Evolutionary conservation across 768 basidiomycete species (phyloP), one percentile per base, ranked within the genome.

Genomic region (Boletus subparvulus): DNA sequence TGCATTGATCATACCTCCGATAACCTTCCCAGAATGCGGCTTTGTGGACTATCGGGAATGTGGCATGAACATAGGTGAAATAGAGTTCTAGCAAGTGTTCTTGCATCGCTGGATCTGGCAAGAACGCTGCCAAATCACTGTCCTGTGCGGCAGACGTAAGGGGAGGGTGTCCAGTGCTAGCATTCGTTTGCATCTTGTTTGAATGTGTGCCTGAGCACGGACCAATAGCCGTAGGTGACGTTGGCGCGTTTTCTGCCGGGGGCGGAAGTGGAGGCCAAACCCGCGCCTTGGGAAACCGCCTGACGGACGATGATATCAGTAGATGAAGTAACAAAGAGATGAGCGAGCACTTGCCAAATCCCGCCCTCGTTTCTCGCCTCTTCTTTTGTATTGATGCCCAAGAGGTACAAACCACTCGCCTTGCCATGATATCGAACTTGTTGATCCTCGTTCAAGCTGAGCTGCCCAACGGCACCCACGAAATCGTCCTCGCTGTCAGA

Each of bases 341-440:
- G 43, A 30, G 47, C 39, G 40, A 6, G n/a, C n/a, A 54, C 82
- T 55, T 54, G 83, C 88, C 89, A 90, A 52, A 89, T 87, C 0
- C 88, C 90, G 19, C 85, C 87, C 61, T 88, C 86, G 61, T 86
- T 88, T 64, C 88, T 77, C 40, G 79, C 76, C 65, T 89, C 88
- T 51, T 78, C 69, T 43, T 85, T 78, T 48, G 84, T 83, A 56
- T 82, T 81, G 61, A 75, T 75, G 16, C 83, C 84, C 46, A 93
- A 72, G 54, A 94, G 76, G 69, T 94, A 85, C 59, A 94, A 71
- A 2, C 92, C 91, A 56, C 88, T 90, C 5, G 83, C 87, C 70
- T 91, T 90, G 30, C 92, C 92, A 65, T 95, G 93, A 70, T 87
- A 94, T 37, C 93, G 77, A 13, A 95, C 84, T 68, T 94, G 85